Percentiles rank a stretch among this genome's conserved stretches.
These are phyloP conservation scores for Pseudotsuga menziesii DNA, from an alignment of 75 land plant species.

Conservation along the genomic window DNA sequence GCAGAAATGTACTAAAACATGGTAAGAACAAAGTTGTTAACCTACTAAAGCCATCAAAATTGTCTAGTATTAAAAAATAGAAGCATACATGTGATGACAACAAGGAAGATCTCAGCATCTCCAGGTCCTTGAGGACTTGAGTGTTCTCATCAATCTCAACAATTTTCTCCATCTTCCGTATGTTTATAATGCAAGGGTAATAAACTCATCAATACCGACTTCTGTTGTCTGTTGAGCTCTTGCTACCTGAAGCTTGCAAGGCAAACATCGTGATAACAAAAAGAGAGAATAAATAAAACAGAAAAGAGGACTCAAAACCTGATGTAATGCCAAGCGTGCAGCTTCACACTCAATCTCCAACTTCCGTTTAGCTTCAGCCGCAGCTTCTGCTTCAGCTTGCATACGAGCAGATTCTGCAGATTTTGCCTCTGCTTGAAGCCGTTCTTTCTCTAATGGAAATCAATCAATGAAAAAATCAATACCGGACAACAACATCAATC, in stretches of 20 bases:
- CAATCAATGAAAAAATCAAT: background rate
- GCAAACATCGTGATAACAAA: background rate
- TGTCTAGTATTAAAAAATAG: too few relatives aligned
- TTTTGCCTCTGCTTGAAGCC: conserved; percentile 88
- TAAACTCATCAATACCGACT: background rate
- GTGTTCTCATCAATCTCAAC: conserved; percentile 79
- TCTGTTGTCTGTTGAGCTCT: background rate
- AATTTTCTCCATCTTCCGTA: conserved; percentile 85
- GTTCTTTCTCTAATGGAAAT: conserved; percentile 58
- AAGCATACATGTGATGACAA: too few relatives aligned
- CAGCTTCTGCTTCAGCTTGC: conserved; percentile 78
- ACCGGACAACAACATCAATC: background rate
- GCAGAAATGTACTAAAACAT: too few relatives aligned
- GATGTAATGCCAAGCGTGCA: conserved; percentile 70
- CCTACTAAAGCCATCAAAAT: too few relatives aligned
- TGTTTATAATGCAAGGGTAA: background rate
- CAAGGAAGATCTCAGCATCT: conserved; percentile 74
- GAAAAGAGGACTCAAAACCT: conserved; percentile 27
- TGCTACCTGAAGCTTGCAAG: background rate
- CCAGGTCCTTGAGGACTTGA: conserved; percentile 71
- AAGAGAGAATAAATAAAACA: background rate
- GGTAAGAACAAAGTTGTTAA: too few relatives aligned
- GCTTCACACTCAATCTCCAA: conserved; percentile 86
- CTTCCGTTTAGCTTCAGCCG: conserved; percentile 63
- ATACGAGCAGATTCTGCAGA: conserved; percentile 74